Evolutionary conservation across 257 asterid species (phyloP), one percentile per base, ranked within the genome.

Genomic region (Verbena officinalis): DNA sequence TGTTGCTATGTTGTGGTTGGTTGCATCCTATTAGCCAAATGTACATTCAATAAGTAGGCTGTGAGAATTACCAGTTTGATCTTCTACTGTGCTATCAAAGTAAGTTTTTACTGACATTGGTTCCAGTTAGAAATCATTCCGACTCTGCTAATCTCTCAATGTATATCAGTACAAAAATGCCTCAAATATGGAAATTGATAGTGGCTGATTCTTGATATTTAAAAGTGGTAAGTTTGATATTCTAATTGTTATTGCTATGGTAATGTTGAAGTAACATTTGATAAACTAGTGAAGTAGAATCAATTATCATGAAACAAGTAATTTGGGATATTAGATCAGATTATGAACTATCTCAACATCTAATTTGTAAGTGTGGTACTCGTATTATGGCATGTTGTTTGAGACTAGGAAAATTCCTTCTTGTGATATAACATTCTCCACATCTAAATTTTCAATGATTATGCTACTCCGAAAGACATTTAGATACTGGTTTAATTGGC

Each of bases 31-130:
- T 21, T 17, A n/a, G 43, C 46, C 58, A 66, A 67, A 21, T n/a
- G 58, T 19, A 48, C 13, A 11, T 38, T n/a, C n/a, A n/a, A n/a
- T 61, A 27, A 56, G 14, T 62, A 69, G 34, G 36, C 49, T 61
- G 45, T 50, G 13, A 33, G 15, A 9, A 24, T 15, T 64, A 3
- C 16, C 45, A 22, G 33, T 31, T 52, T 59, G 15, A 53, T 64
- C 16, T 43, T 67, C 46, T 13, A 16, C 33, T 48, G 33, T 39
- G 43, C 31, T 49, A 13, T 34, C 13, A 21, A n/a, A 67, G 36
- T 16, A 66, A 38, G 16, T 27, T 21, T n/a, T n/a, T 59, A 55
- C 62, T 51, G 64, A 45, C 20, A 23, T 27, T 13, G 17, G 15
- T 39, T 30, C 39, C 17, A 57, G 38, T 59, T 46, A 20, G 40